Evolutionary conservation across 2,329 filamentous ascomycete genomes (phyloP), one percentile per base, ranked within the genome.

Genomic region (Colletotrichum simmondsii): DNA sequence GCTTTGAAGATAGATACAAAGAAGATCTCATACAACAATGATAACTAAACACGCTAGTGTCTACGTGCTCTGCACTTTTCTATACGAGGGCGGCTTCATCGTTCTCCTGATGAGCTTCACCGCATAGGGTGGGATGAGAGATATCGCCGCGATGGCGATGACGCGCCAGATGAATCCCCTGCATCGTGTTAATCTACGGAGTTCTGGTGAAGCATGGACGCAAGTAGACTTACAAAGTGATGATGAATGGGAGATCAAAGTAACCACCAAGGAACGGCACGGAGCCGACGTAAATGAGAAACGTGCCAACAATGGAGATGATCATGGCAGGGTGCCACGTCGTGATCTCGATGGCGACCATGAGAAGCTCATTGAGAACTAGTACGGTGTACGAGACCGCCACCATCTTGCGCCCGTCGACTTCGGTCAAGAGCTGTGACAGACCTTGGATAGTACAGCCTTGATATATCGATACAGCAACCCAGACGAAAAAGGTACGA

Each of bases 291-390:
- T 94, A 99, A n/a, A 96, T 81, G 32, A 93, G 81, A 57, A 94
- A 92, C 0, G 97, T 99, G 16, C 94, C 95, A 6, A 98, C 79
- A 73, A 98, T 93, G 76, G 89, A 92, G 64, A 94, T 85, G 67
- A 97, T 92, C 95, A 98, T 98, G 74, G 96, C 88, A 52, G 93
- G 93, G 82, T 98, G 97, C 97, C 97, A 99, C 0, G 97, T 99
- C 4, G 95, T 98, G 77, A 99, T 94, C 80, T 98, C 94, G 72
- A 97, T 94, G 4, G 95, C 96, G 2, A 98, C 97, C 97, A 99
- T 99, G 77, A 97, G 90, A 72, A 99, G 89, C 81, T 99, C 97
- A 81, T 98, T 99, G 74, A 98, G 86, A 5, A 99, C 92, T 2
- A 99, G 90, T 0, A 95, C 95, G 0, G 96, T 97, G 80, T 98